A percentile compares a stretch with the other conserved stretches of the same genome.
Conservation (phyloP, 441 rosid genomes). For the Aleurites moluccanus region DNA sequence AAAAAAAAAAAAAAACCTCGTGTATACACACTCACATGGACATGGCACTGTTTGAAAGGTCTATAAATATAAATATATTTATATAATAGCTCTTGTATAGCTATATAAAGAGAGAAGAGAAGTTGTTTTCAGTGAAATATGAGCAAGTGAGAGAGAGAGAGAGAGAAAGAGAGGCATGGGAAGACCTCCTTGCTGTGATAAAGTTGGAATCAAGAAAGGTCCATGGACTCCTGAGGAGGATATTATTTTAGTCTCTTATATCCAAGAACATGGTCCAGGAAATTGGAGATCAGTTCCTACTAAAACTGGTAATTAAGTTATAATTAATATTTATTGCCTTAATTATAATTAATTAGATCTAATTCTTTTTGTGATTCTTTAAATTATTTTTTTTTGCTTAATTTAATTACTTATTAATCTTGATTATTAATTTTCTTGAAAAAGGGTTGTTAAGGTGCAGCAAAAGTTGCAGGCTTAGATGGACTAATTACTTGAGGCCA, state of each 20-base stretch:
- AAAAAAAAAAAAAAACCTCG: no score
- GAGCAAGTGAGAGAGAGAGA: not conserved
- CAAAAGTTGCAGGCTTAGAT: constrained; percentile 97
- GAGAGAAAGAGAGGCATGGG: constrained; percentile 55
- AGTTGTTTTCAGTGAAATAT: not conserved
- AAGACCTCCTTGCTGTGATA: constrained; percentile 97
- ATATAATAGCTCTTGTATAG: not conserved
- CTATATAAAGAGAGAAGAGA: not conserved
- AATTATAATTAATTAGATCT: not conserved
- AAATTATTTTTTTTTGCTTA: not conserved
- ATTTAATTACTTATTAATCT: not conserved
- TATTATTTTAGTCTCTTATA: constrained; percentile 89
- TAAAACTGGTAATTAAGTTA: constrained; percentile 59
- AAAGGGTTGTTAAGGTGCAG: constrained; percentile 90
- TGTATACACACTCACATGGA: constrained; percentile 15
- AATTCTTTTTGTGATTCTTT: not conserved
- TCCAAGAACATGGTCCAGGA: constrained; percentile 96
- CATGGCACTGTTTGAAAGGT: constrained; percentile 30
- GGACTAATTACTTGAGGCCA: constrained; percentile 96
- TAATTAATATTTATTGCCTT: no score
- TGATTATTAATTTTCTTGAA: not conserved
- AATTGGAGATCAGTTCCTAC: constrained; percentile 99
- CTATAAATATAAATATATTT: constrained; percentile 2
- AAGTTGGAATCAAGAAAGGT: constrained; percentile 94
- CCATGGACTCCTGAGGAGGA: constrained; percentile 99